These are phyloP conservation scores for Aureobasidium zeae DNA, from an alignment of 2,329 filamentous ascomycete species.

Conservation along the genomic window DNA sequence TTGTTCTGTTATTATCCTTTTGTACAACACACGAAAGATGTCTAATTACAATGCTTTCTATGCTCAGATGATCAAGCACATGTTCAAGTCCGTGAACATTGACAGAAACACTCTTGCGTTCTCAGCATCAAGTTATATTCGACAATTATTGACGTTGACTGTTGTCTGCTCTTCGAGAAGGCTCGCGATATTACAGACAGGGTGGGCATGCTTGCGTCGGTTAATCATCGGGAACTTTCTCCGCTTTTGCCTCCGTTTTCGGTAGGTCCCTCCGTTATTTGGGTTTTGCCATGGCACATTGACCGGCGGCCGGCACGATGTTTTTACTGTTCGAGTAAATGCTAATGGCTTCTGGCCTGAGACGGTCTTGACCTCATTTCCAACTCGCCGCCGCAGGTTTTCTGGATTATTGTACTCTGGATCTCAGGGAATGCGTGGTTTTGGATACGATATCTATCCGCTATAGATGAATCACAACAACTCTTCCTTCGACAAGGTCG, in stretches of 20 bases:
- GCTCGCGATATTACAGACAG: no score
- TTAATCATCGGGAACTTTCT: conserved; percentile 1
- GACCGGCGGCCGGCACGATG: conserved; percentile 3
- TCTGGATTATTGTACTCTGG: background rate
- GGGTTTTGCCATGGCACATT: conserved; percentile 6
- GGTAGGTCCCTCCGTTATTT: background rate
- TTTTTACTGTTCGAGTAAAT: background rate
- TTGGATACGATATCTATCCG: background rate
- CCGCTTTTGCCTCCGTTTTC: conserved; percentile 10
- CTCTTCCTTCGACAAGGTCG: conserved; percentile 3
- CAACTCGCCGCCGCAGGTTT: background rate
- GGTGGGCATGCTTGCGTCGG: background rate
- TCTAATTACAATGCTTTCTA: no score
- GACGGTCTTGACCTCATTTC: background rate
- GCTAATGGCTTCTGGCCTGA: background rate
- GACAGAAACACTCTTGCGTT: no score
- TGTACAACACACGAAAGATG: no score
- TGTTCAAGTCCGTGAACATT: no score
- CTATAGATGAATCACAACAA: conserved; percentile 8
- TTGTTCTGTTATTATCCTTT: no score
- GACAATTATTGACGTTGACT: no score
- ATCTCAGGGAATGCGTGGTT: background rate
- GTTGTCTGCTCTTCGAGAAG: no score
- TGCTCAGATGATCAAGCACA: no score
- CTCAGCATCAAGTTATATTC: no score